phyloP scores from a whole-genome alignment of 768 basidiomycete genomes.

The Chalciporus piperatus region DNA sequence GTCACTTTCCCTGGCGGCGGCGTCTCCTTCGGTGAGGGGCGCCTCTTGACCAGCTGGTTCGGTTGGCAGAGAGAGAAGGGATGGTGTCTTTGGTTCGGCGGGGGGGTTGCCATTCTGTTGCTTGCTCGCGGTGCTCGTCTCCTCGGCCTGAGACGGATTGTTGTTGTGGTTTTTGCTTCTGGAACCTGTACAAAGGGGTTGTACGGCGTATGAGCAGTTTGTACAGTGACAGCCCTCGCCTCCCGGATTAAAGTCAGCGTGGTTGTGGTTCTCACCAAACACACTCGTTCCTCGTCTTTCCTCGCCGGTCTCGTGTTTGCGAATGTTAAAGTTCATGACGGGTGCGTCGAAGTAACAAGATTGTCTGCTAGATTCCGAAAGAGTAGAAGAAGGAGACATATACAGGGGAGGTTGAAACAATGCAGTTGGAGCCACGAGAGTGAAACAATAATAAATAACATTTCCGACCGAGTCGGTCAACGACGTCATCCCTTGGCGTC shows the following conservation, averaged over 20 bases:
- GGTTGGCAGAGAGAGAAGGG: slow-evolving; percentile 22
- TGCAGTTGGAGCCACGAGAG: not conserved
- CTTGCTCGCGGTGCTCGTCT: not conserved
- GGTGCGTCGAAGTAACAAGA: slow-evolving; percentile 47
- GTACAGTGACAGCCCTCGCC: not conserved
- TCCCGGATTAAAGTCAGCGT: not conserved
- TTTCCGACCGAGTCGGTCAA: slow-evolving; percentile 4
- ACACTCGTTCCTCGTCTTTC: not conserved
- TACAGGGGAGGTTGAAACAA: not conserved
- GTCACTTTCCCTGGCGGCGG: not conserved
- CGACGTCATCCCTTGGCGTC: slow-evolving; percentile 19
- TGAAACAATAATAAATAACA: slow-evolving; percentile 22
- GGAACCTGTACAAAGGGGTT: not conserved
- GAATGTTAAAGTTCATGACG: slow-evolving; percentile 24
- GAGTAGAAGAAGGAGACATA: slow-evolving; percentile 15
- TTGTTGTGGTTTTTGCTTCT: not conserved
- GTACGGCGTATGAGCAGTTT: not conserved
- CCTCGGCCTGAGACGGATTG: not conserved
- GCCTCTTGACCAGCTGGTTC: slow-evolving; percentile 8
- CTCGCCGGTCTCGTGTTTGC: not conserved
- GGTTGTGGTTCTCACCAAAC: not conserved
- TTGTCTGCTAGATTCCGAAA: slow-evolving; percentile 31
- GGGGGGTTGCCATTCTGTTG: not conserved
- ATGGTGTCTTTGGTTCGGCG: slow-evolving; percentile 7
- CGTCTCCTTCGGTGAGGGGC: not conserved